phyloP scores from a whole-genome alignment of 2,329 filamentous ascomycete genomes.

The Eurotiales sp. region DNA sequence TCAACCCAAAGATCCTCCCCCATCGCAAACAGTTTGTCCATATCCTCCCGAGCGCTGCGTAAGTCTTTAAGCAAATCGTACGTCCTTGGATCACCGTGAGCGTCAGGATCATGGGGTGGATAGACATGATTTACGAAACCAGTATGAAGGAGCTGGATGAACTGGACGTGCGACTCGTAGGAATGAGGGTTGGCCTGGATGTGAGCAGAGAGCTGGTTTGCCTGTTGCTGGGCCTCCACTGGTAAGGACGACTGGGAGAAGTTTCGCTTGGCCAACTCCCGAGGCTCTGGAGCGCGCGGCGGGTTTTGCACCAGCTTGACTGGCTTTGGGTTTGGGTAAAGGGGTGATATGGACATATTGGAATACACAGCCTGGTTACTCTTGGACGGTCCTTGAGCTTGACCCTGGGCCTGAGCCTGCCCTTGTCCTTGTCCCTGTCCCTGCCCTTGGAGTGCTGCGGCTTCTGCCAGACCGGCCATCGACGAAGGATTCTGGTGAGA shows the following conservation, averaged over 20 bases:
- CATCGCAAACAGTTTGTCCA: constrained; percentile 60
- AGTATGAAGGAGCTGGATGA: constrained; percentile 45
- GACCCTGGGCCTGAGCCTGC: constrained; percentile 3
- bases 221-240: constrained; percentile 37
- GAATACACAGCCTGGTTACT: constrained; percentile 27
- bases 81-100: constrained; percentile 41
- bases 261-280: constrained; percentile 36
- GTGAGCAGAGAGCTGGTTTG: constrained; percentile 39
- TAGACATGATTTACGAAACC: constrained; percentile 47
- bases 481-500: constrained; percentile 41
- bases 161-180: constrained; percentile 45
- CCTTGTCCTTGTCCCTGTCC: constrained; percentile 40
- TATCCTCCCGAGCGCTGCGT: constrained; percentile 50
- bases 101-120: constrained; percentile 41
- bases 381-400: constrained; percentile 25
- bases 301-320: constrained; percentile 38
- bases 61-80: constrained; percentile 48
- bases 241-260: constrained; percentile 41
- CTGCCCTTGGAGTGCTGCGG: constrained; percentile 44
- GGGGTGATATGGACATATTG: constrained; percentile 40
- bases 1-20: constrained; percentile 62
- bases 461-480: constrained; percentile 47
- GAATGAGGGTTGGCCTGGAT: constrained; percentile 45
- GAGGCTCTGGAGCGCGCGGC: constrained; percentile 43
- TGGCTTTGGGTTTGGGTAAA: constrained; percentile 35